Evolutionary conservation across 768 basidiomycete species (phyloP).

Genomic region (Boletus rubroflammeus): DNA sequence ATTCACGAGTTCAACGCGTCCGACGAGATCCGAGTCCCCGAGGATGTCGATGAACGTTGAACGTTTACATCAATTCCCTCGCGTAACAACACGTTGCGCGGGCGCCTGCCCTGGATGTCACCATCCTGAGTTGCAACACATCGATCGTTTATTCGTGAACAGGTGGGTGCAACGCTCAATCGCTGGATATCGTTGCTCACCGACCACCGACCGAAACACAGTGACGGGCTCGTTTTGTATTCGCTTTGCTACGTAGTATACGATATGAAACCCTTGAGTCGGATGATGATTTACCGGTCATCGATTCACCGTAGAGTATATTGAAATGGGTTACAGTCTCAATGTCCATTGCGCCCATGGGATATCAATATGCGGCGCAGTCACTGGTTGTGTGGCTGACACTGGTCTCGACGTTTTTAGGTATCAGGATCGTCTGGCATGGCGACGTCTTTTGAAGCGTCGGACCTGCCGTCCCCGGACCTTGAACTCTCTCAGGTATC

Average conservation of each 20-base stretch:
- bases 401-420: background rate
- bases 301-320: background rate
- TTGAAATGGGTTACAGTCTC: background rate
- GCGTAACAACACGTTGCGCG: background rate
- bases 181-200: background rate
- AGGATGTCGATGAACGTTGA: background rate
- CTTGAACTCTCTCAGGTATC: too few species aligned
- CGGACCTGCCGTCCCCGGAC: too few species aligned
- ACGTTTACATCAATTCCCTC: background rate
- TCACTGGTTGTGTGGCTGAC: background rate
- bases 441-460: constrained; percentile 11
- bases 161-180: background rate
- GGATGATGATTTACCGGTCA: background rate
- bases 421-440: background rate
- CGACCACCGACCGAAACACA: background rate
- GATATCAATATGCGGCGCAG: background rate
- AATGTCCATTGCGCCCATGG: background rate
- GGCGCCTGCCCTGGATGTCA: background rate
- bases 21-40: background rate
- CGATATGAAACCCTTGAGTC: background rate
- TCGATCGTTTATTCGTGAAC: background rate
- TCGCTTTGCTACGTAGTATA: background rate
- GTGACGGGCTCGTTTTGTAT: background rate
- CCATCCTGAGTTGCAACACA: background rate
- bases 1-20: background rate